phyloP scores from a whole-genome alignment of 1,139 yeast genomes.

The Yamadazyma pseudoaaseri region DNA sequence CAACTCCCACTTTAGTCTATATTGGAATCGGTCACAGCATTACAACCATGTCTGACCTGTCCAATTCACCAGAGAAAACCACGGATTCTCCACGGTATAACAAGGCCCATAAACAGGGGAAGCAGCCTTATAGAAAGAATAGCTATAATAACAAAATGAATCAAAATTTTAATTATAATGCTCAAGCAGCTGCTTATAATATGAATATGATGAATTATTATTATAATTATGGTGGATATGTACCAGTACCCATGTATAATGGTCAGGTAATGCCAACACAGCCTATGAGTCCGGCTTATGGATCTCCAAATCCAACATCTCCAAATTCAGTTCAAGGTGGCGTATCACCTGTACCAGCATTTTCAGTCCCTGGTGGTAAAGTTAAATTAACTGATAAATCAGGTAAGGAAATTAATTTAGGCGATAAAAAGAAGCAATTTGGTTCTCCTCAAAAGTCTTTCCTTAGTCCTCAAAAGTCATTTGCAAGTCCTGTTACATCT shows the following conservation, averaged over 20 bases:
- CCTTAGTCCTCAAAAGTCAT: constrained; percentile 15
- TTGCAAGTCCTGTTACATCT: constrained; percentile 9
- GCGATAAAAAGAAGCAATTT: constrained; percentile 36
- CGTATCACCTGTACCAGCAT: constrained; percentile 11
- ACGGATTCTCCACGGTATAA: constrained; percentile 1
- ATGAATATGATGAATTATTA: constrained; percentile 21
- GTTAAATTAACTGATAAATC: constrained; percentile 45
- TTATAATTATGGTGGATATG: constrained; percentile 15
- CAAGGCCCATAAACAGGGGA: not conserved
- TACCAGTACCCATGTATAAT: constrained; percentile 12
- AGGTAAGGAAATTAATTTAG: constrained; percentile 47
- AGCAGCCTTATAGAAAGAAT: constrained; percentile 7
- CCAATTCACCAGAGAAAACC: not conserved
- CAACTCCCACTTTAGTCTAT: not conserved
- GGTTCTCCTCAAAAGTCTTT: constrained; percentile 15
- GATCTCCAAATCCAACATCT: constrained; percentile 8
- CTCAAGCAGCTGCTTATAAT: constrained; percentile 13
- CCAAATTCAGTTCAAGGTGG: constrained; percentile 8
- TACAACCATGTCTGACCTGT: not conserved
- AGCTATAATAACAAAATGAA: constrained; percentile 8
- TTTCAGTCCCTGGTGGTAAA: constrained; percentile 17
- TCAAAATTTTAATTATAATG: constrained; percentile 13
- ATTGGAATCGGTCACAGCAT: not conserved
- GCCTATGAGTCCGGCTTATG: constrained; percentile 5
- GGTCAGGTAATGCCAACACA: constrained; percentile 8